Percentiles rank a stretch among this genome's conserved stretches.
phyloP scores from a whole-genome alignment of 2,329 filamentous ascomycete genomes.

The Trichoderma simmonsii region DNA sequence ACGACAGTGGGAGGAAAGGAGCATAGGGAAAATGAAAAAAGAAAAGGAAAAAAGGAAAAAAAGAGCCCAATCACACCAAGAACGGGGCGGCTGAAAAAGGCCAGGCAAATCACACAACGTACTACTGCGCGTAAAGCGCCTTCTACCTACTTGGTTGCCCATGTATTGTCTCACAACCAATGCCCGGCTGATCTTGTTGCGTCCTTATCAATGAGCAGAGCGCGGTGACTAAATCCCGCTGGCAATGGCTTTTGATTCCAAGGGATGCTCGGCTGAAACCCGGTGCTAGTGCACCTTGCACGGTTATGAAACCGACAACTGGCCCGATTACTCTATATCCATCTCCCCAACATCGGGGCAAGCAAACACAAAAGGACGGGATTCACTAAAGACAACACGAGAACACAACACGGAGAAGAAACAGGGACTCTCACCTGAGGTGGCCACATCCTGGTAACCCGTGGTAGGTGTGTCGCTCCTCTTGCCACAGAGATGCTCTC shows the following conservation, averaged over 20 bases:
- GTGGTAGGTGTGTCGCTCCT: neutral
- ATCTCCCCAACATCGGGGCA: neutral
- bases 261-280: slow-evolving; percentile 6
- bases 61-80: neutral
- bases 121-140: slow-evolving; percentile 8
- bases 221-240: slow-evolving; percentile 3
- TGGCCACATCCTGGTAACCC: neutral
- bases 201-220: slow-evolving; percentile 7
- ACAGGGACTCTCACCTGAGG: neutral
- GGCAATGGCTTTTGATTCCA: neutral
- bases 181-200: slow-evolving; percentile 9
- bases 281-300: neutral
- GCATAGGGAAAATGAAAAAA: neutral
- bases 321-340: neutral
- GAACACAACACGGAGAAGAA: neutral
- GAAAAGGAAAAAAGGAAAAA: neutral
- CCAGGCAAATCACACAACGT: neutral
- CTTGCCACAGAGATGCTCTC: neutral
- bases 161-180: slow-evolving; percentile 10
- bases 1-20: neutral
- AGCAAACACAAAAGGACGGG: neutral
- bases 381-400: neutral
- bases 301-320: neutral
- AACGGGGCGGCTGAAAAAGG: neutral
- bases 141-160: neutral